Conservation (phyloP, 129 eudicot genomes). For the Saposhnikovia divaricata region DNA sequence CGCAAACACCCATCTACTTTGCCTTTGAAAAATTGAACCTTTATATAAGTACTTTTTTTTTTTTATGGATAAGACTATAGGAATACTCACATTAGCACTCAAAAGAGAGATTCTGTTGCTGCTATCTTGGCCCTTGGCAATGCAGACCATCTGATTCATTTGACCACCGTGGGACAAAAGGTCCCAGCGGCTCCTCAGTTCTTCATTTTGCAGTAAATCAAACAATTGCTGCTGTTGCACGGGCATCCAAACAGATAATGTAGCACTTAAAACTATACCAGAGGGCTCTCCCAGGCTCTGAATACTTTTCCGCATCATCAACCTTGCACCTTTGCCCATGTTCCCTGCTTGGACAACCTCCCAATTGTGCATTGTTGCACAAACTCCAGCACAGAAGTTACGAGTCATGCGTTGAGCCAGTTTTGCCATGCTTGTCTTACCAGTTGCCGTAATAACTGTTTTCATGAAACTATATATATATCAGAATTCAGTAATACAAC, state of each 20-base stretch:
- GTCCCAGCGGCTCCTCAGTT: slow-evolving; percentile 67
- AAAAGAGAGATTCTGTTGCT: slow-evolving; percentile 48
- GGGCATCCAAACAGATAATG: slow-evolving; percentile 65
- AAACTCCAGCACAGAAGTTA: slow-evolving; percentile 63
- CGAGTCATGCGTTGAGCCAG: slow-evolving; percentile 70
- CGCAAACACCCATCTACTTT: too few relatives aligned
- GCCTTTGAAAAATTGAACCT: background rate
- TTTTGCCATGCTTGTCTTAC: slow-evolving; percentile 51
- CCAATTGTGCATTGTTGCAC: slow-evolving; percentile 72
- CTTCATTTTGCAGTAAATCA: slow-evolving; percentile 59
- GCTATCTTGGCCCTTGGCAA: slow-evolving; percentile 53
- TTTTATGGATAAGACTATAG: background rate
- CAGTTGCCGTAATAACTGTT: slow-evolving; percentile 41
- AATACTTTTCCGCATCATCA: slow-evolving; percentile 52
- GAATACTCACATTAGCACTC: slow-evolving; percentile 55
- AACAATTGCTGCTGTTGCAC: slow-evolving; percentile 47
- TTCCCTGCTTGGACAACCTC: slow-evolving; percentile 43
- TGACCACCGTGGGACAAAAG: slow-evolving; percentile 55
- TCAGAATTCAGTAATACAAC: background rate
- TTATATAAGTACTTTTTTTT: background rate
- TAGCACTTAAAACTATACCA: slow-evolving; percentile 71
- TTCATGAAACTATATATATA: background rate
- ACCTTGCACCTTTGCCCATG: slow-evolving; percentile 32
- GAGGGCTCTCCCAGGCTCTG: slow-evolving; percentile 61
- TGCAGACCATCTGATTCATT: slow-evolving; percentile 47